Percentiles rank a stretch among this genome's conserved stretches.
These are phyloP conservation scores for Tuber melanosporum DNA, from an alignment of 495 filamentous ascomycete species.

Conservation along the genomic window DNA sequence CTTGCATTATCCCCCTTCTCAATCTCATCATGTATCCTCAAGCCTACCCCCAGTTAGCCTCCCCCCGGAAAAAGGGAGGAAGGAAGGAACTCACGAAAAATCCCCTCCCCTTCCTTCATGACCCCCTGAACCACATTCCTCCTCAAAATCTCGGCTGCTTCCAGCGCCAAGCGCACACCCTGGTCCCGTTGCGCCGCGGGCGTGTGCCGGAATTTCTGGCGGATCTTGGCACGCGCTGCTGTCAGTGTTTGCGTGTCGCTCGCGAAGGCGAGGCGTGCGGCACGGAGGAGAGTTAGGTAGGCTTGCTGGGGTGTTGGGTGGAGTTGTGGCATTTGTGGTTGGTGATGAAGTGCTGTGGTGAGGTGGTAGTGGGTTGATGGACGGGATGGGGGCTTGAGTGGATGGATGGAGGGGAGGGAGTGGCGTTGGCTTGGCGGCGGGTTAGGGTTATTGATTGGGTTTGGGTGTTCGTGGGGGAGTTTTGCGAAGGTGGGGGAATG, in stretches of 20 bases:
- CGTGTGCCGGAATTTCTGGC: slow-evolving; percentile 60
- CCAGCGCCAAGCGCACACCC: slow-evolving; percentile 61
- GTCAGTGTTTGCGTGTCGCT: slow-evolving; percentile 60
- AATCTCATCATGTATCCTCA: slow-evolving; percentile 82
- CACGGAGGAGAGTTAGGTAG: slow-evolving; percentile 77
- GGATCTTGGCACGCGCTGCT: slow-evolving; percentile 65
- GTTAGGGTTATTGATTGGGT: neutral
- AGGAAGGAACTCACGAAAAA: slow-evolving; percentile 59
- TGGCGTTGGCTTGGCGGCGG: neutral
- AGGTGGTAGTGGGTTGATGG: neutral
- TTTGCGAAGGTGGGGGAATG: neutral
- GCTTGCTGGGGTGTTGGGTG: slow-evolving; percentile 44
- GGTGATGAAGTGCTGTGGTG: neutral
- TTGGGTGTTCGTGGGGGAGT: neutral
- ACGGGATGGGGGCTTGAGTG: neutral
- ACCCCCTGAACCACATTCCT: slow-evolving; percentile 82
- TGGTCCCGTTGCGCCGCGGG: slow-evolving; percentile 50
- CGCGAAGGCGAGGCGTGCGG: slow-evolving; percentile 76
- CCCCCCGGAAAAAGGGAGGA: neutral
- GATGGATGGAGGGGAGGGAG: neutral
- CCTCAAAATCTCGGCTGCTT: slow-evolving; percentile 70
- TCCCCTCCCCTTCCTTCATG: slow-evolving; percentile 44
- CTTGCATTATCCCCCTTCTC: slow-evolving; percentile 90
- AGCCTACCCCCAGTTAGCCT: slow-evolving; percentile 49
- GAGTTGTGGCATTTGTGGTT: neutral